Base-by-base conservation (phyloP, 108 stramenopile species). In the Nitzschia palea region DNA sequence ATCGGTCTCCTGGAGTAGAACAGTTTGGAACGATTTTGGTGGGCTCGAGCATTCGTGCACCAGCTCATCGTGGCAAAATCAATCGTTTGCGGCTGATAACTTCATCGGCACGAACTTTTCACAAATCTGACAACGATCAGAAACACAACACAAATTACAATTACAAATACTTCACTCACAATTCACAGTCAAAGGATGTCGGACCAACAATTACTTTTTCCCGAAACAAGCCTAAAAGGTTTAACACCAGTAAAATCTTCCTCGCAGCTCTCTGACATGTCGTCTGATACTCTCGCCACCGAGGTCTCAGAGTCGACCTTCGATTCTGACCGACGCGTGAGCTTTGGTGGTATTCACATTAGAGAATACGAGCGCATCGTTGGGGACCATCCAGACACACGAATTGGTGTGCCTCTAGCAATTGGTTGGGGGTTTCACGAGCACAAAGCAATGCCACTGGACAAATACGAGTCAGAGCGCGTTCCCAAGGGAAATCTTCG, bases 401-500 rank as follows among this genome's bases (percentile, higher is more conserved):
- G 61, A 37, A 77, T 80, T 12, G 88, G 88, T 17, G 78, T 81
- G 2, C 85, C 88, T 0, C 23, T 89, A 8, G 30, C 76, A 0
- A 43, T 89, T n/a, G 83, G 80, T 10, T 86, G 85, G 83, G 73
- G 59, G 5, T 89, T 73, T 44, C 25, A 55, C 8, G 85, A 86
- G 22, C 50, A 68, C 0, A 55, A 60, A 34, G 23, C 43, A 14
- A 42, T 68, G 6, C 52, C 65, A 20, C 40, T 89, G 18, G 79
- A 85, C 3, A 59, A 70, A 22, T 89, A 83, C 51, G 88, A 89
- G 44, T 29, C 9, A 9, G 50, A 73, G n/a, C 75, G 74, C 8
- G 47, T 77, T n/a, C 63, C 48, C 23, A 69, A 67, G 50, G 52
- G 55, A 44, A 62, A 35, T 8, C 35, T 71, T 9, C 68, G 71